A percentile compares a stretch with the other conserved stretches of the same genome.
These are phyloP conservation scores for Neohortaea acidophila DNA, from an alignment of 495 filamentous ascomycete genomes.

Conservation along the genomic window DNA sequence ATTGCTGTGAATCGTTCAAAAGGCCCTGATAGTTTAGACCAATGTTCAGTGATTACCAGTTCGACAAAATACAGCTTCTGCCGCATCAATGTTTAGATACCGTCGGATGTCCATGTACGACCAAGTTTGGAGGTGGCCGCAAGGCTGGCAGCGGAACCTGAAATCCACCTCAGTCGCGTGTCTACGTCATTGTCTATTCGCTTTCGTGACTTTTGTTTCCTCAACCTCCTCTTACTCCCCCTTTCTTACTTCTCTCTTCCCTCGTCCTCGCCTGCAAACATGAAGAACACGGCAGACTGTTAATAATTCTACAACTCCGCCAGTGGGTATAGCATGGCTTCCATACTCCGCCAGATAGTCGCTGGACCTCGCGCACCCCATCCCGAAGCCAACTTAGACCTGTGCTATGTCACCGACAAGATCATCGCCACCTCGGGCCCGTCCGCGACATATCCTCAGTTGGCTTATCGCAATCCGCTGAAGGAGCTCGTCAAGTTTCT, in stretches of 20 bases:
- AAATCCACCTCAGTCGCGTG: too few relatives aligned
- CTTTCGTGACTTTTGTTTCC: too few relatives aligned
- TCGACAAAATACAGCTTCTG: too few relatives aligned
- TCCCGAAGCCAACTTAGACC: constrained; percentile 73
- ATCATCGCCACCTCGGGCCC: constrained; percentile 74
- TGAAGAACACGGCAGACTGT: not conserved
- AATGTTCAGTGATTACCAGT: too few relatives aligned
- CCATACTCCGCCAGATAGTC: constrained; percentile 55
- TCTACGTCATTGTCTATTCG: too few relatives aligned
- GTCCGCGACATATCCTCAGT: constrained; percentile 69
- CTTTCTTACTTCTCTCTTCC: not conserved
- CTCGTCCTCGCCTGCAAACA: not conserved
- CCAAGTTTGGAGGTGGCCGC: too few relatives aligned
- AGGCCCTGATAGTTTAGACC: too few relatives aligned
- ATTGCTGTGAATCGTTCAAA: too few relatives aligned
- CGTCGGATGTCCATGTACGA: not conserved
- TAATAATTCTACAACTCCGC: not conserved
- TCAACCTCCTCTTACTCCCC: too few relatives aligned
- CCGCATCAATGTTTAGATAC: not conserved
- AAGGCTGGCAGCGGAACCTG: too few relatives aligned
- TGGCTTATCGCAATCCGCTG: constrained; percentile 83
- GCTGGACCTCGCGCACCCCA: constrained; percentile 71
- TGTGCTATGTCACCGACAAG: constrained; percentile 85
- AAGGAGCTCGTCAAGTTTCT: constrained; percentile 73
- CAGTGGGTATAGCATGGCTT: constrained; percentile 29